Evolutionary conservation across 345 rosid genomes (phyloP), one percentile per base, ranked within the genome.

Genomic region (Jatropha curcas): DNA sequence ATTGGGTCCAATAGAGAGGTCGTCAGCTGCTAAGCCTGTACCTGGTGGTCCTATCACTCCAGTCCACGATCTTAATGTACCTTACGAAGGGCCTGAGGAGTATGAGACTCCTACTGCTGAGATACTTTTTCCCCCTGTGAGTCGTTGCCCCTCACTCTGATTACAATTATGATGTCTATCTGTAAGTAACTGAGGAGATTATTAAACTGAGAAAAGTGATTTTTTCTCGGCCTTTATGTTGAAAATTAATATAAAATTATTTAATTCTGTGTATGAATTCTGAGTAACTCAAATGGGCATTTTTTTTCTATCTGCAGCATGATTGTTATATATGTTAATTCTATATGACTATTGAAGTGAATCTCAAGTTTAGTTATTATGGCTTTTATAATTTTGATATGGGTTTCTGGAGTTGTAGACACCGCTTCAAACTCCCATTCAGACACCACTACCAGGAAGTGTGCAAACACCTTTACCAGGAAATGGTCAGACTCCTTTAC

Each of bases 61-160:
- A 0, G 96, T 90, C 22, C 98, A 90, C 52, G 99, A 96, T 80
- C 91, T 96, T 41, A 96, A 96, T 85, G 99, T 91, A 20, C 99
- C 99, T 0, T 96, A 96, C 67, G 92, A 96, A 73, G 98, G 91
- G 62, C 79, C 92, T 0, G 99, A 96, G 81, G 99, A 96, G 81
- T 96, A 86, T 20, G 98, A 96, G 82, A 96, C 99, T 62, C 99
- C 99, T 34, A 96, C 99, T 1, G 94, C 95, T 70, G 99, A 93
- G 65, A 88, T 96, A 72, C 94, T 93, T 59, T 93, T 93, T 63
- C 96, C 99, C 74, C 97, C 98, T 13, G 99, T 95, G 33, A 81
- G 82, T 82, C 17, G 51, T 72, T 27, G 45, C 27, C n/a, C 20
- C 56, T 48, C 35, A 13, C 22, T 67, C 11, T 67, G 25, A 34